These are phyloP conservation scores for Talaromyces sp. DNA, from an alignment of 2,329 filamentous ascomycete genomes.

Conservation along the genomic window DNA sequence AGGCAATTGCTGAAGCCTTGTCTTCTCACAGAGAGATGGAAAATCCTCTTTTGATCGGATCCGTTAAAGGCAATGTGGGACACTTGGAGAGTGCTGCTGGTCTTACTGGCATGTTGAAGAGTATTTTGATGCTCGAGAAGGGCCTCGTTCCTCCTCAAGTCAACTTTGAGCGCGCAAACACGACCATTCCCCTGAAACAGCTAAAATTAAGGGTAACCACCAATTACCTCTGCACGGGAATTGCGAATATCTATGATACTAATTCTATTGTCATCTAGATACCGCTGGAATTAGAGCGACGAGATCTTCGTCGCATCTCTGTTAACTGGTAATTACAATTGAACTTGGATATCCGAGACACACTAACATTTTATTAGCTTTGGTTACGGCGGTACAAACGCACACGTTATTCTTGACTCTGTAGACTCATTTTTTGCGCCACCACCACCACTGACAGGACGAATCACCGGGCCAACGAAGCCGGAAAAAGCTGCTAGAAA, in stretches of 20 bases:
- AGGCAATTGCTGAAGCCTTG: conserved; percentile 30
- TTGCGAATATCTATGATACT: background rate
- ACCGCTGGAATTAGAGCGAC: background rate
- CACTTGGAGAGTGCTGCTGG: conserved; percentile 29
- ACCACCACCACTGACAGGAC: background rate
- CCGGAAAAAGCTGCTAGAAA: background rate
- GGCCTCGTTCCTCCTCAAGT: conserved; percentile 27
- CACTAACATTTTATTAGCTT: conserved; percentile 32
- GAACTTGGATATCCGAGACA: background rate
- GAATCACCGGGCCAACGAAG: background rate
- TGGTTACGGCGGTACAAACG: conserved; percentile 43
- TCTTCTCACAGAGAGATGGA: background rate
- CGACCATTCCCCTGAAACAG: background rate
- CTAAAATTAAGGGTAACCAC: background rate
- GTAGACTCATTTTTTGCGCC: background rate
- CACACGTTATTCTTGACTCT: conserved; percentile 30
- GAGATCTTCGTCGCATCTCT: background rate
- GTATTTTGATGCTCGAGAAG: conserved; percentile 23
- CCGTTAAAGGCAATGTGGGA: conserved; percentile 34
- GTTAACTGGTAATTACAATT: background rate
- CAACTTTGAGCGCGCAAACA: conserved; percentile 20
- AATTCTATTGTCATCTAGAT: background rate
- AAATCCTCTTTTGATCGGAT: conserved; percentile 23
- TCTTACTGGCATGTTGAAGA: conserved; percentile 26
- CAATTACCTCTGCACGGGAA: background rate